Evolutionary conservation across 2,329 filamentous ascomycete genomes (phyloP).

Genomic region (Thermothelomyces thermophilus): DNA sequence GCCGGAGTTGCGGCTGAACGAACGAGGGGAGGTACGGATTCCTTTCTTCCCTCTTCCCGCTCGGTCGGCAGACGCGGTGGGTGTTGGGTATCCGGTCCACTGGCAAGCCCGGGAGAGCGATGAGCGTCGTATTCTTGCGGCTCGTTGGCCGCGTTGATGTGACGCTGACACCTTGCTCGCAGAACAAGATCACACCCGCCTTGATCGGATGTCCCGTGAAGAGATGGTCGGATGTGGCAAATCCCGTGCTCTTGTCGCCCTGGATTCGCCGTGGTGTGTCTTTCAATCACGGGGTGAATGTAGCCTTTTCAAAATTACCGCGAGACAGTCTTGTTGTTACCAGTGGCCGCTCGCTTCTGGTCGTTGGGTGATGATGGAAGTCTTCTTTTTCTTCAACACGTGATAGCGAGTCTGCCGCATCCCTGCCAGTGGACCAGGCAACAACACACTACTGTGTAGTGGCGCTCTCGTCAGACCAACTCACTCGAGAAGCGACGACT

Average conservation of each 20-base stretch:
- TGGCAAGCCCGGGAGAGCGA: neutral
- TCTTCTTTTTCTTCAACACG: too few relatives aligned
- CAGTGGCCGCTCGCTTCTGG: too few relatives aligned
- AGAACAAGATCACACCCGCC: slow-evolving; percentile 5
- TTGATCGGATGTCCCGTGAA: neutral
- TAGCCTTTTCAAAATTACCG: too few relatives aligned
- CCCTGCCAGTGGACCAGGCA: too few relatives aligned
- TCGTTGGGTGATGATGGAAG: too few relatives aligned
- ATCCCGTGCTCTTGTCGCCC: neutral
- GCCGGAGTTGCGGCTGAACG: neutral
- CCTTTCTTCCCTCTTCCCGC: too few relatives aligned
- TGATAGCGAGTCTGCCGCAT: too few relatives aligned
- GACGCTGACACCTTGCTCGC: neutral
- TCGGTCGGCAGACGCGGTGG: neutral
- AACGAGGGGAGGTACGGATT: neutral
- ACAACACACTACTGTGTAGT: too few relatives aligned
- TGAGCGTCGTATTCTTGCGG: slow-evolving; percentile 1
- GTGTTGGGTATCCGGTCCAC: neutral
- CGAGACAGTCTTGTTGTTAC: neutral
- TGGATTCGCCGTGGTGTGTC: neutral
- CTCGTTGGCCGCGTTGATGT: slow-evolving; percentile 3
- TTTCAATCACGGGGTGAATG: neutral
- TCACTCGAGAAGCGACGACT: too few relatives aligned
- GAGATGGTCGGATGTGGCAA: slow-evolving; percentile 6
- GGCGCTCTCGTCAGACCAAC: too few relatives aligned